Evolutionary conservation across 2,329 filamentous ascomycete genomes (phyloP).

Genomic region (Geosmithia morbida): DNA sequence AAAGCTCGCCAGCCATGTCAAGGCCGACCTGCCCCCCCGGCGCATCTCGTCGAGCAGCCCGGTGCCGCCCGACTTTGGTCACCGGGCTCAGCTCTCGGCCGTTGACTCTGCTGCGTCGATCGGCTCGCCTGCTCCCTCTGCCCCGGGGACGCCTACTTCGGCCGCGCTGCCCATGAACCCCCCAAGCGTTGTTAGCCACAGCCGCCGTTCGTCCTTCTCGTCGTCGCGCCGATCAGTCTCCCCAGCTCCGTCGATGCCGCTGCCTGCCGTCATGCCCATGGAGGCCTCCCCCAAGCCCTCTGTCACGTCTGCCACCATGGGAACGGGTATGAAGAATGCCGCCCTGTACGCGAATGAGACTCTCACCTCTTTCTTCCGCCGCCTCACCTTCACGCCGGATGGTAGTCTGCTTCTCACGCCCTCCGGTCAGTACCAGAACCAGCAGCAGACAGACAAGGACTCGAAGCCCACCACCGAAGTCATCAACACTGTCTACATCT

Average conservation of each 20-base stretch:
- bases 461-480: constrained; percentile 69
- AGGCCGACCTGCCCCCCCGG: constrained; percentile 83
- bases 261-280: constrained; percentile 90
- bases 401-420: constrained; percentile 89
- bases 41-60: constrained; percentile 86
- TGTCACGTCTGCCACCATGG: constrained; percentile 32
- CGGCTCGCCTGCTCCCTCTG: constrained; percentile 77
- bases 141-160: constrained; percentile 85
- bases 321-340: constrained; percentile 62
- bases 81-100: constrained; percentile 48
- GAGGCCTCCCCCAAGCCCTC: constrained; percentile 75
- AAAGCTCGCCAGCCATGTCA: constrained; percentile 63
- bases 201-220: constrained; percentile 87
- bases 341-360: constrained; percentile 95
- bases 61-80: constrained; percentile 68
- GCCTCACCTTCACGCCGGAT: constrained; percentile 88
- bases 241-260: constrained; percentile 80
- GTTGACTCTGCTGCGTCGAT: constrained; percentile 37
- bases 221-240: constrained; percentile 75
- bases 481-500: constrained; percentile 96
- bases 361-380: constrained; percentile 88
- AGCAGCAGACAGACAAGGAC: constrained; percentile 51
- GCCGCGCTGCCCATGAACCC: constrained; percentile 92
- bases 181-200: constrained; percentile 75
- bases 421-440: constrained; percentile 84